Evolutionary conservation across 176 grass and related monocot genomes (phyloP).

Genomic region (Chrysopogon serrulatus): DNA sequence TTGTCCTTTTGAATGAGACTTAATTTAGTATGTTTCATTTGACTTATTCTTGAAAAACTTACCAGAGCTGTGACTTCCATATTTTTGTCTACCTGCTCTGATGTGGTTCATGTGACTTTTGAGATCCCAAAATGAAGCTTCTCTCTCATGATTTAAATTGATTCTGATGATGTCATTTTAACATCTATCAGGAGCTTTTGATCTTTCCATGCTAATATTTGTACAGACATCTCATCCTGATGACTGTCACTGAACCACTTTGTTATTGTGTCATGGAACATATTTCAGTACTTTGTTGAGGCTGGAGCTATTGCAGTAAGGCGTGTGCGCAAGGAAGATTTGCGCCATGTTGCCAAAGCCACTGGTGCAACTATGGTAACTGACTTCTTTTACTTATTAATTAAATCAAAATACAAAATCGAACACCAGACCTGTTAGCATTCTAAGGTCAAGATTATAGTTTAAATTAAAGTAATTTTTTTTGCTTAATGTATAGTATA

Average conservation of each 20-base stretch:
- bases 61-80: background rate
- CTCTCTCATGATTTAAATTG: background rate
- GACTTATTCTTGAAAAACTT: background rate
- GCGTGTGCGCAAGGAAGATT: constrained; percentile 86
- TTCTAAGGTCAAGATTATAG: background rate
- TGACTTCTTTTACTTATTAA: background rate
- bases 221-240: background rate
- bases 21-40: background rate
- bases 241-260: background rate
- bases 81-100: background rate
- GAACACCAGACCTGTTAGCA: background rate
- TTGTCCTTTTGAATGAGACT: background rate
- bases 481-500: background rate
- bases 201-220: background rate
- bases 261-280: background rate
- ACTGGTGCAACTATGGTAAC: constrained; percentile 79
- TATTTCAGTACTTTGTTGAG: constrained; percentile 86
- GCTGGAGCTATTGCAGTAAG: constrained; percentile 88
- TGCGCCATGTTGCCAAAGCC: constrained; percentile 93
- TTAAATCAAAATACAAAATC: background rate
- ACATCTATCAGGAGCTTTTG: background rate
- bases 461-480: background rate
- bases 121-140: background rate
- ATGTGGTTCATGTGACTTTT: background rate
- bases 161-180: background rate